Percentiles rank a stretch among this genome's conserved stretches.
These are phyloP conservation scores for Candida namnaoensis DNA, from an alignment of 805 yeast genomes.

Conservation along the genomic window DNA sequence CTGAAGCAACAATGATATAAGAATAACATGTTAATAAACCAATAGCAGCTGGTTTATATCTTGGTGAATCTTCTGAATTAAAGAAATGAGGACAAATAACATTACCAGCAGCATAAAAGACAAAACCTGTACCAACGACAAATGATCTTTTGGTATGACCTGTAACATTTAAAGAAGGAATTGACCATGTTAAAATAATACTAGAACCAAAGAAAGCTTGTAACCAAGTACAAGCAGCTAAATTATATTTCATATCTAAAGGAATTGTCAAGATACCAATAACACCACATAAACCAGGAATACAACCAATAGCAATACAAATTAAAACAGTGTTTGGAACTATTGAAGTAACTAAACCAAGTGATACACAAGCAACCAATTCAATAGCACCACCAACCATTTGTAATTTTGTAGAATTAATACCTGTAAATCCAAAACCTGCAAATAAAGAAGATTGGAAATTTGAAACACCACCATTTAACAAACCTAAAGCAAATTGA, in stretches of 20 bases:
- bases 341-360: slow-evolving; percentile 19
- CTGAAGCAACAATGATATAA: too few species aligned
- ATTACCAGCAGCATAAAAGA: too few species aligned
- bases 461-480: slow-evolving; percentile 43
- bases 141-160: slow-evolving; percentile 45
- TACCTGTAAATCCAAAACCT: slow-evolving; percentile 34
- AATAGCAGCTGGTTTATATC: too few species aligned
- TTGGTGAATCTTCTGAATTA: too few species aligned
- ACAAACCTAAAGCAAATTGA: slow-evolving; percentile 34
- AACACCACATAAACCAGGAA: slow-evolving; percentile 37
- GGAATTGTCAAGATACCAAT: slow-evolving; percentile 37
- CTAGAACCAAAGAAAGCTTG: slow-evolving; percentile 31
- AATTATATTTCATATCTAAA: slow-evolving; percentile 28
- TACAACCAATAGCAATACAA: slow-evolving; percentile 31
- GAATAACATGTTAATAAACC: too few species aligned
- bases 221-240: too few species aligned
- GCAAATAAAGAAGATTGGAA: slow-evolving; percentile 44
- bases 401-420: slow-evolving; percentile 18
- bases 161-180: slow-evolving; percentile 47
- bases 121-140: slow-evolving; percentile 10
- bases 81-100: too few species aligned
- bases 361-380: slow-evolving; percentile 10
- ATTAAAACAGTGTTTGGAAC: slow-evolving; percentile 8
- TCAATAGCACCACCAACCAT: slow-evolving; percentile 37
- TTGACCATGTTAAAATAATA: slow-evolving; percentile 43